phyloP scores from a whole-genome alignment of 345 rosid species.

The Pistacia integerrima region DNA sequence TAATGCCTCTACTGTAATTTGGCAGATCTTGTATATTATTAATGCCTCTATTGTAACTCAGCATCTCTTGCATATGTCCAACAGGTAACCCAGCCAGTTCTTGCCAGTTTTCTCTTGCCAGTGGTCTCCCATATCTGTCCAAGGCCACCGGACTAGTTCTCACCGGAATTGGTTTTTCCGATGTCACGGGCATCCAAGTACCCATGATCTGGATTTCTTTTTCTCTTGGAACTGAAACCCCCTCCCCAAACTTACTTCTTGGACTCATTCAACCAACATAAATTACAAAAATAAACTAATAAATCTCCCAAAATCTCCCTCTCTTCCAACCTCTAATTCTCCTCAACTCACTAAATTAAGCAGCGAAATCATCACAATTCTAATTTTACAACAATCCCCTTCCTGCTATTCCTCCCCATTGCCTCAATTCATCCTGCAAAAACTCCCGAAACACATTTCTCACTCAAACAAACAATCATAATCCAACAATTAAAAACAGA shows the following conservation, averaged over 20 bases:
- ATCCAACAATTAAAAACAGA: constrained; percentile 16
- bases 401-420: constrained; percentile 22
- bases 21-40: constrained; percentile 7
- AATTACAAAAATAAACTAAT: background rate
- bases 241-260: constrained; percentile 35
- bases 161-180: constrained; percentile 35
- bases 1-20: no score
- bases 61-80: constrained; percentile 25
- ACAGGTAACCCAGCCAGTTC: constrained; percentile 30
- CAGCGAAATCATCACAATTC: constrained; percentile 12
- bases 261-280: constrained; percentile 33
- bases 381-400: background rate
- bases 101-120: constrained; percentile 32
- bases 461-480: constrained; percentile 6
- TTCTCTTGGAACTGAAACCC: constrained; percentile 30
- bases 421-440: constrained; percentile 15
- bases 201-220: constrained; percentile 31
- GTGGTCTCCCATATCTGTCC: constrained; percentile 26
- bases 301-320: background rate
- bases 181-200: constrained; percentile 53
- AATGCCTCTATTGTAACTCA: constrained; percentile 18
- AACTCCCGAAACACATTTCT: constrained; percentile 23
- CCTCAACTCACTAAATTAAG: background rate
- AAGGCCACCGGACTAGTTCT: constrained; percentile 28
- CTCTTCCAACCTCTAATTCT: background rate